Evolutionary conservation across 768 basidiomycete genomes (phyloP).

Genomic region (Podaxis sp.): DNA sequence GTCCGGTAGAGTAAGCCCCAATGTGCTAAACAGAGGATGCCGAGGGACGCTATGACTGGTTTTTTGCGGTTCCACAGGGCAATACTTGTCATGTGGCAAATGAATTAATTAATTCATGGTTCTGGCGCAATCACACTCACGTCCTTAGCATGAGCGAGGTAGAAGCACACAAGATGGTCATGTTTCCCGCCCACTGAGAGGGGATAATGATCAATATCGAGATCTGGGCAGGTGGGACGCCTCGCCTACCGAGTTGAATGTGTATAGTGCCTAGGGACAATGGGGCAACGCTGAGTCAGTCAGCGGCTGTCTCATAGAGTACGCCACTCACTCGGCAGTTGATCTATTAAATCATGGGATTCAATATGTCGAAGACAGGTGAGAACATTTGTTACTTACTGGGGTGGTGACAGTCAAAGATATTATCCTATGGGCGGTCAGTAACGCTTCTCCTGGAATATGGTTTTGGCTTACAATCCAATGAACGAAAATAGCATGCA

Average conservation of each 20-base stretch:
- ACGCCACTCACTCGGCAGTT: slow-evolving; percentile 53
- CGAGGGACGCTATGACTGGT: slow-evolving; percentile 49
- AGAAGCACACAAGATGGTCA: slow-evolving; percentile 64
- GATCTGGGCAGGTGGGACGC: not conserved
- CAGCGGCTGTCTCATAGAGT: not conserved
- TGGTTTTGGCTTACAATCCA: slow-evolving; percentile 49
- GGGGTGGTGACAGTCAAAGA: slow-evolving; percentile 51
- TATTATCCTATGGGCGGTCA: slow-evolving; percentile 44
- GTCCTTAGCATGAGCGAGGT: slow-evolving; percentile 73
- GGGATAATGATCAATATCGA: not conserved
- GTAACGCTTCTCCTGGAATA: not conserved
- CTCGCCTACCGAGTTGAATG: slow-evolving; percentile 60
- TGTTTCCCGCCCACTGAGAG: slow-evolving; percentile 59
- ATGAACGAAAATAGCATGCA: slow-evolving; percentile 67
- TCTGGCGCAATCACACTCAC: slow-evolving; percentile 33
- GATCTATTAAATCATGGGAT: slow-evolving; percentile 37
- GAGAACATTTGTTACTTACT: slow-evolving; percentile 29
- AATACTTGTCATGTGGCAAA: slow-evolving; percentile 38
- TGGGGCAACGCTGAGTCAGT: not conserved
- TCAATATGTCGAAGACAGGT: slow-evolving; percentile 16
- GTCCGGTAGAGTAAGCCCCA: slow-evolving; percentile 69
- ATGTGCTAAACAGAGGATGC: slow-evolving; percentile 57
- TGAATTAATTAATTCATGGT: not conserved
- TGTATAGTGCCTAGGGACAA: slow-evolving; percentile 53
- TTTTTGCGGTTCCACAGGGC: slow-evolving; percentile 68